Evolutionary conservation across 169 alveolate species (phyloP).

Genomic region (Plasmodium coatneyi): DNA sequence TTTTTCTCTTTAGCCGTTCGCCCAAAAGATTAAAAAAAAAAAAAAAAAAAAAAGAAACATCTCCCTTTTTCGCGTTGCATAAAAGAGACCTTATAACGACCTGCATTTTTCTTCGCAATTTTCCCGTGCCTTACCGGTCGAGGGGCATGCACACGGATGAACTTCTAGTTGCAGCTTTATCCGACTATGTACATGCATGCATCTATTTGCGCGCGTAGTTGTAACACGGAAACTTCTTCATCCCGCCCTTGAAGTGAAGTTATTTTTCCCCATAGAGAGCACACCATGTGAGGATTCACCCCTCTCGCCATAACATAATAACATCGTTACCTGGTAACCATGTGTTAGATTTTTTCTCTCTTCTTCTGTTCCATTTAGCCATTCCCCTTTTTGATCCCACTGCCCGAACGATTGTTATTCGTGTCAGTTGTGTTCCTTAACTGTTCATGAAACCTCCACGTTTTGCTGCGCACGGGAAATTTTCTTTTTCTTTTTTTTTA

Average conservation of each 20-base stretch:
- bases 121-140: background rate
- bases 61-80: background rate
- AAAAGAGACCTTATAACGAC: background rate
- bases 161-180: background rate
- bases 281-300: background rate
- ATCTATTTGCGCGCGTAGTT: background rate
- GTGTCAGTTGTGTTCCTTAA: background rate
- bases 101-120: background rate
- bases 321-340: background rate
- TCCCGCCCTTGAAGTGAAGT: background rate
- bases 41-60: background rate
- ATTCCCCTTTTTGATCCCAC: background rate
- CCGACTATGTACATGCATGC: background rate
- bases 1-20: background rate
- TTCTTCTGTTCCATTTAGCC: background rate
- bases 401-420: background rate
- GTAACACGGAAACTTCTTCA: background rate
- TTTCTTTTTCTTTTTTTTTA: too few species aligned
- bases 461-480: background rate
- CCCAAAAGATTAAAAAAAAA: background rate
- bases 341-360: background rate
- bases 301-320: background rate
- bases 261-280: background rate
- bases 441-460: background rate
- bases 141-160: background rate